Conservation (phyloP, 176 grass and related monocot species). For the Luzula sylvatica region DNA sequence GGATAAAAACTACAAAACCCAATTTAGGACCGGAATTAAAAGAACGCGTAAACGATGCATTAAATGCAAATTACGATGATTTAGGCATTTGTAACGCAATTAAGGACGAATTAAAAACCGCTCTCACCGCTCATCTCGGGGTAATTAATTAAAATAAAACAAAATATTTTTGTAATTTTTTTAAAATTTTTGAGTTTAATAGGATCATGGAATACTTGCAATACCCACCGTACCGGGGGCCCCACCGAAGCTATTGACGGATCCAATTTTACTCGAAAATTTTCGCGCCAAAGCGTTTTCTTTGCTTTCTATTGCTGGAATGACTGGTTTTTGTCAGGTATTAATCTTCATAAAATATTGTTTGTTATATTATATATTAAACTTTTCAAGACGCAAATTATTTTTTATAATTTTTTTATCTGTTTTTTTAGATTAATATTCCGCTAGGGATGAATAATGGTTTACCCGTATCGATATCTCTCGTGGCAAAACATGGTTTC, state of each 20-base stretch:
- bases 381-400: neutral
- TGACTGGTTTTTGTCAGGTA: conserved; percentile 83
- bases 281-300: conserved; percentile 64
- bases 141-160: conserved; percentile 15
- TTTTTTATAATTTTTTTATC: neutral
- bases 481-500: conserved; percentile 43
- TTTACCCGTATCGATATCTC: conserved; percentile 66
- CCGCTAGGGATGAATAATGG: conserved; percentile 48
- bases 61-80: conserved; percentile 32
- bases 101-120: conserved; percentile 41
- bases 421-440: conserved; percentile 46
- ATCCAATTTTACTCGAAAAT: conserved; percentile 27
- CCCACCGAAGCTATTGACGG: conserved; percentile 58
- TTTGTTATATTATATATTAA: too few relatives aligned
- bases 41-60: conserved; percentile 47
- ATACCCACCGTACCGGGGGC: conserved; percentile 70
- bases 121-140: conserved; percentile 43
- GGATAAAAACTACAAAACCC: conserved; percentile 52
- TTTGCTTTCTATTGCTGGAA: conserved; percentile 66
- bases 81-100: conserved; percentile 33
- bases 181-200: conserved; percentile 4
- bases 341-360: neutral
- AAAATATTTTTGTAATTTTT: neutral
- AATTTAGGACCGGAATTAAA: conserved; percentile 59
- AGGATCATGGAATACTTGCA: conserved; percentile 57